Conservation (phyloP, 805 yeast genomes). For the Isabelozyma heimii region DNA sequence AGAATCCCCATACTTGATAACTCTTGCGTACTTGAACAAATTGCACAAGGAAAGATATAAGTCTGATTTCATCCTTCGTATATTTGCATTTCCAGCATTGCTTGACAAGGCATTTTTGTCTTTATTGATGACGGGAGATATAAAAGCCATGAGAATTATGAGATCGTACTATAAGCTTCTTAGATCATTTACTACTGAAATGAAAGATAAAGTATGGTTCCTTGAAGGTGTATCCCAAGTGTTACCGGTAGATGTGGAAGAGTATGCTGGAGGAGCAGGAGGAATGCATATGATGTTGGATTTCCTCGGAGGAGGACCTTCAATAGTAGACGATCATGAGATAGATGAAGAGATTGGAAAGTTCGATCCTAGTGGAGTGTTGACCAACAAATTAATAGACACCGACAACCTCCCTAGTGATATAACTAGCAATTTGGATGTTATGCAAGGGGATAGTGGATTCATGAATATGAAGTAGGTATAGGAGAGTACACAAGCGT, state of each 20-base stretch:
- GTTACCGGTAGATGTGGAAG: conserved; percentile 88
- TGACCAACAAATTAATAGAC: conserved; percentile 49
- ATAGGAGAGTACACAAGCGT: too few species aligned
- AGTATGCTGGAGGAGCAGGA: conserved; percentile 81
- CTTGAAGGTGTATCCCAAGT: conserved; percentile 88
- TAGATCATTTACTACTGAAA: conserved; percentile 77
- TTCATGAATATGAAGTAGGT: conserved; percentile 24
- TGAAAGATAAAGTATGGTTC: conserved; percentile 91
- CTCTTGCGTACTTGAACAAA: conserved; percentile 82
- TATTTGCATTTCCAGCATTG: conserved; percentile 91
- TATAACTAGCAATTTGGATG: conserved; percentile 47
- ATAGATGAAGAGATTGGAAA: conserved; percentile 37
- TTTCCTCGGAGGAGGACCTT: conserved; percentile 69
- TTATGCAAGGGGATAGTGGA: conserved; percentile 48
- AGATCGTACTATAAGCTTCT: conserved; percentile 80
- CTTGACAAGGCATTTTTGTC: conserved; percentile 78
- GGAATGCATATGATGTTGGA: conserved; percentile 92
- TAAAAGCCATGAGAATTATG: conserved; percentile 87
- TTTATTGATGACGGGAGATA: conserved; percentile 78
- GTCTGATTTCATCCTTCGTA: conserved; percentile 80
- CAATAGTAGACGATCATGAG: conserved; percentile 35
- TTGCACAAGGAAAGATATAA: conserved; percentile 77
- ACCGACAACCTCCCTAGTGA: conserved; percentile 59
- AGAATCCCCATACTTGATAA: conserved; percentile 82
- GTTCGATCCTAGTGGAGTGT: conserved; percentile 43